Conservation (phyloP, 1,284 basidiomycete species). For the Porodaedalea pini region DNA sequence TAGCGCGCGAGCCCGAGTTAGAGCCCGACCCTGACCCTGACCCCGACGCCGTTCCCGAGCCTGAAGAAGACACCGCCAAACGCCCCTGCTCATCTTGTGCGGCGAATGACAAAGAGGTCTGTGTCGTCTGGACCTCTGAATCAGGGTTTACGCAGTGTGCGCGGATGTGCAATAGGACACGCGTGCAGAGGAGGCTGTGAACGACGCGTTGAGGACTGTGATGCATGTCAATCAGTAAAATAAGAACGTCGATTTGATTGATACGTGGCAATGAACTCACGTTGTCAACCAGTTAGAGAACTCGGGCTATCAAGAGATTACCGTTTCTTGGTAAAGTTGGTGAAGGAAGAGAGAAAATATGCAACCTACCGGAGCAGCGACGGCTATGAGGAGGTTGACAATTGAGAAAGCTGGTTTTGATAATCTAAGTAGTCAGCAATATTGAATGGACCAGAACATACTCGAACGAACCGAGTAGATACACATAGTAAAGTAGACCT, state of each 20-base stretch:
- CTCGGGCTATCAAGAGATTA: constrained; percentile 3
- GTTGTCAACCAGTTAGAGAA: constrained; percentile 40
- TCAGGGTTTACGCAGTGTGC: constrained; percentile 14
- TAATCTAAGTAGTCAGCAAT: neutral
- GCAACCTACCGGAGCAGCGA: constrained; percentile 35
- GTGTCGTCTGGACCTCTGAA: neutral
- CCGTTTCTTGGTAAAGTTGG: too few relatives aligned
- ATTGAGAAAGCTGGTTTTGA: constrained; percentile 34
- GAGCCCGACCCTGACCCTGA: neutral
- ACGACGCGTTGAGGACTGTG: constrained; percentile 40
- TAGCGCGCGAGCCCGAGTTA: too few relatives aligned
- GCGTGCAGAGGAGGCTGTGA: constrained; percentile 40
- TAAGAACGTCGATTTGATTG: neutral
- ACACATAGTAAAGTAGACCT: constrained; percentile 42
- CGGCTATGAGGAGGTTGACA: constrained; percentile 39
- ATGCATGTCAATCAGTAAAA: neutral
- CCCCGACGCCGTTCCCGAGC: neutral
- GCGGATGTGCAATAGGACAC: constrained; percentile 39
- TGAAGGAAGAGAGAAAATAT: constrained; percentile 16
- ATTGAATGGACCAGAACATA: neutral
- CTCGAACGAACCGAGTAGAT: constrained; percentile 32
- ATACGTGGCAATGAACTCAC: constrained; percentile 26
- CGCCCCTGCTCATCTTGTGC: neutral
- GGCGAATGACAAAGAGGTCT: neutral
- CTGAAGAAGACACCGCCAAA: neutral